phyloP scores from a whole-genome alignment of 371 early-diverging fungal genomes.

The Syncephalastrum monosporum region DNA sequence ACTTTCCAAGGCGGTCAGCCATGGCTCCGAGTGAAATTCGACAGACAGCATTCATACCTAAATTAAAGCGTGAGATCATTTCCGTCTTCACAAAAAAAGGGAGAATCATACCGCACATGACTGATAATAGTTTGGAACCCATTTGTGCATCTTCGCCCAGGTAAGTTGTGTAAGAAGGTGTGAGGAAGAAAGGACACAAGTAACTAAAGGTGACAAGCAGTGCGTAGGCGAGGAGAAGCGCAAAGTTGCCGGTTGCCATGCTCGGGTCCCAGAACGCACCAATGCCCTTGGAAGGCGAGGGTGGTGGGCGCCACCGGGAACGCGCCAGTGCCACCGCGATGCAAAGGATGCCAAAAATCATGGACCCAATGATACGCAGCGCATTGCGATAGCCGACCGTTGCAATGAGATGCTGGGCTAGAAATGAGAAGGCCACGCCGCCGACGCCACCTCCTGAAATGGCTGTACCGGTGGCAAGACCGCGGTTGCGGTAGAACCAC shows the following conservation, averaged over 20 bases:
- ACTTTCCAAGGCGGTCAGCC: conserved; percentile 7
- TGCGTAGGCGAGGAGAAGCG: too few relatives aligned
- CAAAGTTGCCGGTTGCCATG: too few relatives aligned
- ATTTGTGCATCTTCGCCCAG: not conserved
- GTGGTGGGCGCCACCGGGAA: conserved; percentile 32
- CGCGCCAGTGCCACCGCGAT: conserved; percentile 37
- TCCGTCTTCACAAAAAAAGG: too few relatives aligned
- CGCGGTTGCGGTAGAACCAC: conserved; percentile 72
- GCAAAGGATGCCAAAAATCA: conserved; percentile 34
- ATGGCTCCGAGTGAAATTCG: conserved; percentile 28
- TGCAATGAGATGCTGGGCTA: conserved; percentile 52
- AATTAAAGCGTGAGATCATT: too few relatives aligned
- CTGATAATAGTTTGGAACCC: conserved; percentile 7
- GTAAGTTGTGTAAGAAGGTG: conserved; percentile 3
- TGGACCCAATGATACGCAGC: conserved; percentile 38
- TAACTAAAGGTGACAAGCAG: conserved; percentile 43
- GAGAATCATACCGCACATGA: conserved; percentile 9
- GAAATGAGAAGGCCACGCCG: conserved; percentile 63
- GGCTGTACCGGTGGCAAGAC: conserved; percentile 76
- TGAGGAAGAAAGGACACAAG: conserved; percentile 17
- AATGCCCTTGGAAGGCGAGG: conserved; percentile 2
- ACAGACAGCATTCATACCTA: conserved; percentile 5
- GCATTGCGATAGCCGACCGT: conserved; percentile 55
- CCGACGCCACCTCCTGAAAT: conserved; percentile 77
- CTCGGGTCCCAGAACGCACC: conserved; percentile 13